These are phyloP conservation scores for Lodderomyces theae DNA, from an alignment of 1,139 yeast species.

Conservation along the genomic window DNA sequence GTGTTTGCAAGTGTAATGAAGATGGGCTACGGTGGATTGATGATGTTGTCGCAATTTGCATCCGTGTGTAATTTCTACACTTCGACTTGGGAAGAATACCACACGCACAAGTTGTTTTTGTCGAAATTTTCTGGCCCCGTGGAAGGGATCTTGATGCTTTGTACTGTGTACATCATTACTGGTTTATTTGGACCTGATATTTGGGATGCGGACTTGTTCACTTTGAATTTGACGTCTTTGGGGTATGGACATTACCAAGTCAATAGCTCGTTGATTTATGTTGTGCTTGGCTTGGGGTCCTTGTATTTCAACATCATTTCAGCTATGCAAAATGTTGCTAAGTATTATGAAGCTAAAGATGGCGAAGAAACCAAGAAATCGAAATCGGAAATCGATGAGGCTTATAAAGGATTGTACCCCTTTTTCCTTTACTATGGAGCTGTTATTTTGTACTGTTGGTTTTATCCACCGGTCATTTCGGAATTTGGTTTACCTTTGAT, in stretches of 20 bases:
- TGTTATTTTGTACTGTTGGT: conserved; percentile 45
- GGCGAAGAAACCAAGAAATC: conserved; percentile 19
- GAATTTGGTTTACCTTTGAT: conserved; percentile 56
- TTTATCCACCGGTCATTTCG: conserved; percentile 51
- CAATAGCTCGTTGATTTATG: conserved; percentile 41
- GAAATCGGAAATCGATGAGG: conserved; percentile 33
- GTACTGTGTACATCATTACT: conserved; percentile 54
- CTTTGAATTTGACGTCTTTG: conserved; percentile 33
- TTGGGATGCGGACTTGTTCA: conserved; percentile 49
- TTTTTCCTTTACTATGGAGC: conserved; percentile 63
- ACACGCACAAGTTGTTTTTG: conserved; percentile 79
- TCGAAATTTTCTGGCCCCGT: conserved; percentile 91
- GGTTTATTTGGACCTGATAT: conserved; percentile 68
- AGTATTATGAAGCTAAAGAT: conserved; percentile 39
- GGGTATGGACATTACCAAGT: conserved; percentile 27
- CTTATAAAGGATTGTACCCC: conserved; percentile 67
- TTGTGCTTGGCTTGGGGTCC: conserved; percentile 51
- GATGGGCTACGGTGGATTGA: conserved; percentile 65
- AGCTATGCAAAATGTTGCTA: conserved; percentile 69
- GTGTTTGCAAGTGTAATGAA: conserved; percentile 72
- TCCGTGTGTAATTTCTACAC: conserved; percentile 79
- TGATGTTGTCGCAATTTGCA: conserved; percentile 70
- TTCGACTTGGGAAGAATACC: conserved; percentile 95
- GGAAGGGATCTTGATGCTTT: conserved; percentile 78
- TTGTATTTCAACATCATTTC: conserved; percentile 68